These are phyloP conservation scores for Pleurotus giganteus DNA, from an alignment of 768 basidiomycete species.

Conservation along the genomic window DNA sequence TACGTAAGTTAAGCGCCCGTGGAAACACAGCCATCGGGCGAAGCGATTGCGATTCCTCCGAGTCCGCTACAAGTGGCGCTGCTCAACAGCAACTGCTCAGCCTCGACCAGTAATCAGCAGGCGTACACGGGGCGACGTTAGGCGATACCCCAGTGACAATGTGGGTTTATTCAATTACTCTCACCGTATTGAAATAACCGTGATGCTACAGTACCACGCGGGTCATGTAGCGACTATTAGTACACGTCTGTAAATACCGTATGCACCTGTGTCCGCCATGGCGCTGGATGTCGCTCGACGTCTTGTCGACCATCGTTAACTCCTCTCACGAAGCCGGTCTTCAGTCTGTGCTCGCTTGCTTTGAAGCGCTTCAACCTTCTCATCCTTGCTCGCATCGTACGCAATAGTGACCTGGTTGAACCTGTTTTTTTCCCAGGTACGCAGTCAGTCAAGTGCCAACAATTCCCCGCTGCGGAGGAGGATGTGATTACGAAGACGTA, in stretches of 20 bases:
- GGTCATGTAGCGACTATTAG: no score
- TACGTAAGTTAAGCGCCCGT: constrained; percentile 1
- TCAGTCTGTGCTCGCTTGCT: constrained; percentile 63
- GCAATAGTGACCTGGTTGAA: constrained; percentile 81
- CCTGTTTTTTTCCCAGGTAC: constrained; percentile 32
- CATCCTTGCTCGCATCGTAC: constrained; percentile 88
- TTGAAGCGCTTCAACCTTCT: constrained; percentile 74
- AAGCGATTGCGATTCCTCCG: no score
- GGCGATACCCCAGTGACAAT: no score
- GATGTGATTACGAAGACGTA: constrained; percentile 35
- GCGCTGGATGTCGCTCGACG: no score
- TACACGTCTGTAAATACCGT: no score
- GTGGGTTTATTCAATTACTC: background rate
- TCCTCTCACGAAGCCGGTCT: constrained; percentile 57
- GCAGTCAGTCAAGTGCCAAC: background rate
- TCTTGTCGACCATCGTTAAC: background rate
- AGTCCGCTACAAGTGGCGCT: background rate
- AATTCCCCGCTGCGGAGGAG: constrained; percentile 1
- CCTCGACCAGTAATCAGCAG: background rate
- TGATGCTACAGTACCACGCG: no score
- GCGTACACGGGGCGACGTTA: no score
- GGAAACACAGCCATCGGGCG: no score
- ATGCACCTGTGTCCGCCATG: no score
- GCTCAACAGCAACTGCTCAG: background rate
- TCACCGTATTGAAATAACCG: background rate